These are phyloP conservation scores for Coix lacrymajobi DNA, from an alignment of 176 grass and related monocot species.

Conservation along the genomic window DNA sequence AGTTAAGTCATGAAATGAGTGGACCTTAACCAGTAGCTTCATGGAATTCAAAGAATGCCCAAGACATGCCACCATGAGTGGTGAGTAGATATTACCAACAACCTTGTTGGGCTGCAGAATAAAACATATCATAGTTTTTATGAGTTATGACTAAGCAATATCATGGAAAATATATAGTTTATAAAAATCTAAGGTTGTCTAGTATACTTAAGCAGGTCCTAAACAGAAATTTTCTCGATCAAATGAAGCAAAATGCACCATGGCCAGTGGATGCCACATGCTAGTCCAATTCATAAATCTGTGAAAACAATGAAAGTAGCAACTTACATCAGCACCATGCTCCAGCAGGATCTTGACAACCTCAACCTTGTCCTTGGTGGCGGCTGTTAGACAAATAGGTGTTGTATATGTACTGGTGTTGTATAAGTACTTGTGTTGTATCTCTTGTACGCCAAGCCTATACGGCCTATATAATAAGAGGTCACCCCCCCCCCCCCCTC, in stretches of 20 bases:
- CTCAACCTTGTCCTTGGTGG: background rate
- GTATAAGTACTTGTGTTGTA: no score
- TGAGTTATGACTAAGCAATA: background rate
- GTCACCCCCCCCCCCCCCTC: no score
- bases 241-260: background rate
- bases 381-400: no score
- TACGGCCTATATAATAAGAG: no score
- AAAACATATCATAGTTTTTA: background rate
- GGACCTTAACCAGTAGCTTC: background rate
- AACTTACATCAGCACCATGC: conserved; percentile 42
- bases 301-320: background rate
- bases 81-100: background rate
- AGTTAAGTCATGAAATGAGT: background rate
- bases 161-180: background rate
- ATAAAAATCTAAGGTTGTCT: background rate
- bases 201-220: background rate
- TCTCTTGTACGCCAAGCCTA: no score
- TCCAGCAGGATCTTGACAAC: conserved; percentile 35
- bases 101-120: conserved; percentile 26
- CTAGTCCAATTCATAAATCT: background rate
- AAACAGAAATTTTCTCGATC: background rate
- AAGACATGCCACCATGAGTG: no score
- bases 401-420: no score
- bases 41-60: no score
- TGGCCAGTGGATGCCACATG: background rate